These are phyloP conservation scores for Saccharomycopsis fermentans DNA, from an alignment of 805 yeast genomes.

Conservation along the genomic window DNA sequence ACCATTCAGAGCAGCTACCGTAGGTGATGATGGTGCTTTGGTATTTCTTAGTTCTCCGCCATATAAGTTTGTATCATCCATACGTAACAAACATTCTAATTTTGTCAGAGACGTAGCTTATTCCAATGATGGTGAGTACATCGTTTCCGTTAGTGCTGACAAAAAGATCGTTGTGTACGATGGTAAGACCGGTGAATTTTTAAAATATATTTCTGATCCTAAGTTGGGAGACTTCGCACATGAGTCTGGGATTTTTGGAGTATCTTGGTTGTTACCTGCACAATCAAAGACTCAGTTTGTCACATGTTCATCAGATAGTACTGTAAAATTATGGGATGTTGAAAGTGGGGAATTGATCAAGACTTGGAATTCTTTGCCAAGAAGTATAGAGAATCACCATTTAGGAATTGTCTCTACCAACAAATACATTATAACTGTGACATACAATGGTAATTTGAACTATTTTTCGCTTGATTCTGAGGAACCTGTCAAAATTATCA, in stretches of 20 bases:
- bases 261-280: slow-evolving; percentile 55
- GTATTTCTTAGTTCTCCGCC: slow-evolving; percentile 92
- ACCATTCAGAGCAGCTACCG: slow-evolving; percentile 91
- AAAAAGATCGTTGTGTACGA: slow-evolving; percentile 69
- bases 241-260: slow-evolving; percentile 70
- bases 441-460: slow-evolving; percentile 63
- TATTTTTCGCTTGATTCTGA: slow-evolving; percentile 37
- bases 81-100: slow-evolving; percentile 65
- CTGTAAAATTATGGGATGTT: slow-evolving; percentile 56
- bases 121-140: slow-evolving; percentile 67
- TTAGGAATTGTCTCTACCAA: slow-evolving; percentile 70
- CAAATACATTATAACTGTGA: slow-evolving; percentile 51
- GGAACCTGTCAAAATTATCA: slow-evolving; percentile 30
- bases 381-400: slow-evolving; percentile 52
- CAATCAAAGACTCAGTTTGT: slow-evolving; percentile 40
- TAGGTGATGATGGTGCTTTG: slow-evolving; percentile 75
- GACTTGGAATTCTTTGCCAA: slow-evolving; percentile 40
- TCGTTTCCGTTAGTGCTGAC: slow-evolving; percentile 81
- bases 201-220: slow-evolving; percentile 39
- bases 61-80: slow-evolving; percentile 69
- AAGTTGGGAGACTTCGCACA: slow-evolving; percentile 34
- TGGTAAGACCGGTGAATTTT: slow-evolving; percentile 74
- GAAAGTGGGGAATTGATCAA: slow-evolving; percentile 33
- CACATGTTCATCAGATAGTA: slow-evolving; percentile 76
- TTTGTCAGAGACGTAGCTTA: slow-evolving; percentile 74